phyloP scores from a whole-genome alignment of 1,139 yeast species.

The Pneumocystis oryctolagi region DNA sequence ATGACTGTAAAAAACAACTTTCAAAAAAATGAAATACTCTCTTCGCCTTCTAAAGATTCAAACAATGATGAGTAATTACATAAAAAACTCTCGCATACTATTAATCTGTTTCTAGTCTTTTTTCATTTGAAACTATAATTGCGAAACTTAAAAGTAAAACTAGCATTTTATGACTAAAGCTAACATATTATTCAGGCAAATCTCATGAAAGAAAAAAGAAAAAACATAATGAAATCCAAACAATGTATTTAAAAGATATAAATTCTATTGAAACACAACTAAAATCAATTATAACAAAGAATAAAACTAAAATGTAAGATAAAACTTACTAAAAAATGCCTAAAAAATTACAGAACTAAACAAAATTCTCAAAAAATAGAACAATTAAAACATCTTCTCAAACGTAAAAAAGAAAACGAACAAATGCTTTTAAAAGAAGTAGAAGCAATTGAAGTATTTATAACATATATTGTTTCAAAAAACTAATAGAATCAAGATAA shows the following conservation, averaged over 20 bases:
- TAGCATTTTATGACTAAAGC: neutral
- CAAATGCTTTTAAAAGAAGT: neutral
- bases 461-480: neutral
- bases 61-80: neutral
- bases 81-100: neutral
- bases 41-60: neutral
- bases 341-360: neutral
- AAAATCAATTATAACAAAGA: neutral
- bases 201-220: neutral
- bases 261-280: neutral
- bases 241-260: neutral
- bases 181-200: neutral
- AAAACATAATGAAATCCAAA: neutral
- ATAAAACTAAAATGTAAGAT: neutral
- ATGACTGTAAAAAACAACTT: neutral
- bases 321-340: neutral
- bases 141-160: neutral
- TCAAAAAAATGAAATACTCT: neutral
- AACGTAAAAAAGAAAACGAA: neutral
- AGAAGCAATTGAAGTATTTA: neutral
- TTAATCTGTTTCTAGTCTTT: neutral
- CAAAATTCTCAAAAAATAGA: neutral
- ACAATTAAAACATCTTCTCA: neutral
- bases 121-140: neutral
- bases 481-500: neutral